A percentile compares a stretch with the other conserved stretches of the same genome.
Evolutionary conservation across 306 rosid genomes (phyloP).

Genomic region (Cicer yamashitae): DNA sequence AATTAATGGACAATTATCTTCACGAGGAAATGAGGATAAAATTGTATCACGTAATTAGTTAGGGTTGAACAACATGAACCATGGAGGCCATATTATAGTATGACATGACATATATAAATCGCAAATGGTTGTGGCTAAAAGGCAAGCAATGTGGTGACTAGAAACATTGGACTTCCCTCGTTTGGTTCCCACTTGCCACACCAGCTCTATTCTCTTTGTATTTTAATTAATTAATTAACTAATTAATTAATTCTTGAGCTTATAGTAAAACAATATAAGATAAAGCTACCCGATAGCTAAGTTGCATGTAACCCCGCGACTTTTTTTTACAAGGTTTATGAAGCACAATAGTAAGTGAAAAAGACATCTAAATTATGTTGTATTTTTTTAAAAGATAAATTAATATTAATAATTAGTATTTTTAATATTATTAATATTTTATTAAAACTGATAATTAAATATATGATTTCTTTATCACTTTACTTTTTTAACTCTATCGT

Average conservation of each 20-base stretch:
- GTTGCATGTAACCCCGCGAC: background rate
- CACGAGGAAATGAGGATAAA: background rate
- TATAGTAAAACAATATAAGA: background rate
- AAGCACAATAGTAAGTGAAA: no score
- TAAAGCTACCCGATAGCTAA: no score
- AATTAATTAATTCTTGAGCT: background rate
- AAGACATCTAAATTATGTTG: no score
- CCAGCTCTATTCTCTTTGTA: background rate
- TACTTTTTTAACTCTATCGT: no score
- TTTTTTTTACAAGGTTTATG: no score
- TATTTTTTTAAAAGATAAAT: no score
- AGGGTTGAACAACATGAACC: conserved; percentile 16
- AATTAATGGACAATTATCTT: background rate
- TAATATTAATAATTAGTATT: no score
- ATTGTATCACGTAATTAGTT: background rate
- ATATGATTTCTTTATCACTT: no score
- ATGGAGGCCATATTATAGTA: conserved; percentile 6
- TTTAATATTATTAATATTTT: no score
- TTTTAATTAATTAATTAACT: background rate
- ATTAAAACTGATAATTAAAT: no score
- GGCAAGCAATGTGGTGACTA: conserved; percentile 8
- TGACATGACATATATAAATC: background rate
- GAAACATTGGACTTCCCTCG: conserved; percentile 30
- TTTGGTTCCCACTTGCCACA: conserved; percentile 37
- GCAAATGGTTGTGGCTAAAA: background rate